Evolutionary conservation across 306 rosid genomes (phyloP).

Genomic region (Cyclanthera cordifolia): DNA sequence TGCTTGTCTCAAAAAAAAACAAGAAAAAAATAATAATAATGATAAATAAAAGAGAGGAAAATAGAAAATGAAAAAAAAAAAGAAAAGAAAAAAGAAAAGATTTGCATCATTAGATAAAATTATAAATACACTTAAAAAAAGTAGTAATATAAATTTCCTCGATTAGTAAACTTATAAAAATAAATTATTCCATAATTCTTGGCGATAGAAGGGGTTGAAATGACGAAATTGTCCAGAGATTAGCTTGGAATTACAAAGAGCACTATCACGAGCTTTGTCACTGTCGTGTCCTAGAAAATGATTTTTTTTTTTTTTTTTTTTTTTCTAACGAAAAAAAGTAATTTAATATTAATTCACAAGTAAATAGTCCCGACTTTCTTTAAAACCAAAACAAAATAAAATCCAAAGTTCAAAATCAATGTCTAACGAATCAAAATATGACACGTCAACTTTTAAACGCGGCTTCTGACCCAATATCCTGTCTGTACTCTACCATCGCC

Average conservation of each 20-base stretch:
- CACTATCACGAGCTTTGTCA: constrained; percentile 79
- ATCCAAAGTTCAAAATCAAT: neutral
- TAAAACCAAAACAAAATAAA: too few relatives aligned
- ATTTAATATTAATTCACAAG: constrained; percentile 28
- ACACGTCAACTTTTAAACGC: constrained; percentile 19
- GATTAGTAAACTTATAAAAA: neutral
- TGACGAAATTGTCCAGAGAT: constrained; percentile 12
- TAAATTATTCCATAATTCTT: neutral
- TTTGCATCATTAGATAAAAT: neutral
- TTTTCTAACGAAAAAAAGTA: neutral
- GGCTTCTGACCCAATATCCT: neutral
- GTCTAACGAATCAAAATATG: neutral
- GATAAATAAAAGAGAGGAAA: neutral
- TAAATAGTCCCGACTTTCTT: constrained; percentile 7
- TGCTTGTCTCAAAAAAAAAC: too few relatives aligned
- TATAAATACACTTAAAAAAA: too few relatives aligned
- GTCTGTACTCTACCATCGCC: neutral
- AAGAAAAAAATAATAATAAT: neutral
- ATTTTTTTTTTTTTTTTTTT: constrained; percentile 12
- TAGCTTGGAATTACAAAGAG: constrained; percentile 21
- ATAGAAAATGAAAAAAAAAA: neutral
- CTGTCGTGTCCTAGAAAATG: constrained; percentile 35
- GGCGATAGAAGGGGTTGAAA: neutral
- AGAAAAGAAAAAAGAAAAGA: neutral
- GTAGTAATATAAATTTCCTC: neutral